Evolutionary conservation across 1,284 basidiomycete species (phyloP), one percentile per base, ranked within the genome.

Genomic region (Golubevia pallescens): DNA sequence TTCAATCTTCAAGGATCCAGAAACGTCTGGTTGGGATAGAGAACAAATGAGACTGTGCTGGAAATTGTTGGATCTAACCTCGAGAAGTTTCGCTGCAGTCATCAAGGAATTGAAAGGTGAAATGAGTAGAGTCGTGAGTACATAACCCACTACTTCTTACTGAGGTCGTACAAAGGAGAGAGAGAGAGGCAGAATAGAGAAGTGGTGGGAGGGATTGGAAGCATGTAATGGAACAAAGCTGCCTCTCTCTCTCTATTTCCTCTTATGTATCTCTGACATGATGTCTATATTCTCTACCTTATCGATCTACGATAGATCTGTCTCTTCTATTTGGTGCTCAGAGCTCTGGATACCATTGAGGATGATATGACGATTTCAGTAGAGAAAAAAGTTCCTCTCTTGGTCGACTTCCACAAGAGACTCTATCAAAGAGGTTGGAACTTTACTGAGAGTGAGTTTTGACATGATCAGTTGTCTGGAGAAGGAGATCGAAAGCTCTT

Each of bases 51-150:
- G 90, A 63, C 88, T 90, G 58, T 98, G 95, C 84, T 99, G 95
- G 96, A 87, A 90, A 3, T 92, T 96, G 78, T 88, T 99, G 63
- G 95, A 97, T 88, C 73, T 89, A 86, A 97, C 95, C 8, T 94
- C 93, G 74, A 88, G 95, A 68, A 94, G 92, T 86, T 99, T 97
- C 77, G 89, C 94, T 2, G 91, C 93, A 6, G 96, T 99, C 74
- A 95, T 98, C 85, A 97, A 97, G 87, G 94, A 98, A 87, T 88
- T 99, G 10, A 95, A 99, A 60, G 96, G 95, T 1, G 96, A 98
- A 83, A 88, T 99, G 66, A 93, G 94, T 2, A 88, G 96, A 67
- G 92, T 93, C 57, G 95, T 95, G 79, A 87, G 93, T n/a, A n/a
- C n/a, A n/a, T n/a, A n/a, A n/a, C n/a, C n/a, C 10, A 38, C 34